Evolutionary conservation across 2,329 filamentous ascomycete species (phyloP).

Genomic region (Scytalidium sp.): DNA sequence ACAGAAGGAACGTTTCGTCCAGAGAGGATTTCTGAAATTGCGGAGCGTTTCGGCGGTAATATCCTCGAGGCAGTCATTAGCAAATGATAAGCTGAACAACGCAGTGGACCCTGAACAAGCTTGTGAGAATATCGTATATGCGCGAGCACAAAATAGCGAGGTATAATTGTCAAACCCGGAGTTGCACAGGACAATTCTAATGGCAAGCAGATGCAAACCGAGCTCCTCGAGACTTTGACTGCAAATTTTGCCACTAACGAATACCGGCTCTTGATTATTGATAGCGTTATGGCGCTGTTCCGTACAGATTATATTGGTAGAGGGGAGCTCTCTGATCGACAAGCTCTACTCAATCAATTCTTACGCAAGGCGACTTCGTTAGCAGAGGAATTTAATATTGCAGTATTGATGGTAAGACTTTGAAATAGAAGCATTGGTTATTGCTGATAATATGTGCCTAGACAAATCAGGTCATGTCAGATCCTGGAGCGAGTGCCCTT

Average conservation of each 20-base stretch:
- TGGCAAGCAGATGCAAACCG: conserved; percentile 49
- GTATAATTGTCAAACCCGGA: conserved; percentile 14
- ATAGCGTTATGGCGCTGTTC: conserved; percentile 69
- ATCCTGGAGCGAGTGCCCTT: conserved; percentile 64
- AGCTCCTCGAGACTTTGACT: conserved; percentile 58
- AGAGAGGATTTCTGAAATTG: conserved; percentile 64
- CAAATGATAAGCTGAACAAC: conserved; percentile 9
- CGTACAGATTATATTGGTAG: conserved; percentile 65
- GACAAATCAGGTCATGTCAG: conserved; percentile 71
- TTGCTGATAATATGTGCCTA: conserved; percentile 19
- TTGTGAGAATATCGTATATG: conserved; percentile 66
- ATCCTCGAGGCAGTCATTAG: background rate
- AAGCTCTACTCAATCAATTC: conserved; percentile 66
- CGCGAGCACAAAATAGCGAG: conserved; percentile 63
- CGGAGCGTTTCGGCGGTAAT: conserved; percentile 57
- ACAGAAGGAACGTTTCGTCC: conserved; percentile 66
- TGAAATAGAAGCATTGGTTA: background rate
- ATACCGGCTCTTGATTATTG: conserved; percentile 64
- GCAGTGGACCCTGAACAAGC: conserved; percentile 53
- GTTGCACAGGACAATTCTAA: conserved; percentile 1
- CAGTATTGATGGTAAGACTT: conserved; percentile 52
- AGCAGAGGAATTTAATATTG: conserved; percentile 69
- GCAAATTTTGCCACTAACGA: conserved; percentile 60
- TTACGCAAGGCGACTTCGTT: conserved; percentile 61
- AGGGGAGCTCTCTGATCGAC: conserved; percentile 65